Percentiles rank a stretch among this genome's conserved stretches.
phyloP scores from a whole-genome alignment of 257 asterid species.

The Fraxinus quadrangulata region DNA sequence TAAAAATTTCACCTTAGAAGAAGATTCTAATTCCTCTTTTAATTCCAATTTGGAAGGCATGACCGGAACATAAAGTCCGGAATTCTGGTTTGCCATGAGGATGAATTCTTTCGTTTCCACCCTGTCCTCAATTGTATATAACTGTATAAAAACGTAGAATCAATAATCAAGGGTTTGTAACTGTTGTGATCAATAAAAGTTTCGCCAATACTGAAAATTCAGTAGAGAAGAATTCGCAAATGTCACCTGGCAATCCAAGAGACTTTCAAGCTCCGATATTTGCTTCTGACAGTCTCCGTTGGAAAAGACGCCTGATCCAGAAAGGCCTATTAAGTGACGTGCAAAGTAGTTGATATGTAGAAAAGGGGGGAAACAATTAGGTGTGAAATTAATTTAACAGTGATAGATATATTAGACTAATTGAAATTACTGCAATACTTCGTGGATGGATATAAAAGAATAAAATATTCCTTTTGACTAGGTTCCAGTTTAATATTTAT shows the following conservation, averaged over 20 bases:
- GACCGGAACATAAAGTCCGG: constrained; percentile 57
- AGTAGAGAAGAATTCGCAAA: constrained; percentile 1
- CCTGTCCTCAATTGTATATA: constrained; percentile 46
- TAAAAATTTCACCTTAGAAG: constrained; percentile 55
- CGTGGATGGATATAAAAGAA: not conserved
- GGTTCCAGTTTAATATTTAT: not conserved
- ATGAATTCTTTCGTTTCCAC: constrained; percentile 41
- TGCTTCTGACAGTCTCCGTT: constrained; percentile 44
- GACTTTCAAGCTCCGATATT: constrained; percentile 67
- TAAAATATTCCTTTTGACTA: not conserved
- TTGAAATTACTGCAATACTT: not conserved
- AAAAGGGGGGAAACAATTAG: constrained; percentile 10
- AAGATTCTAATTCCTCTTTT: constrained; percentile 49
- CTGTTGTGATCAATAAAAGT: not conserved
- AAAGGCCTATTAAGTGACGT: constrained; percentile 24
- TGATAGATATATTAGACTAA: too few species aligned
- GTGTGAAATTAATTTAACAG: not conserved
- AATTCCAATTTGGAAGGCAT: constrained; percentile 42
- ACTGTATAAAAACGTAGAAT: constrained; percentile 44
- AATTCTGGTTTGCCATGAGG: constrained; percentile 43
- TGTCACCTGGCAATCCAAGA: constrained; percentile 74
- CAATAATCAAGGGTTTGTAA: constrained; percentile 8
- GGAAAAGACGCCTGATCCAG: constrained; percentile 53
- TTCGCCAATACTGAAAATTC: not conserved
- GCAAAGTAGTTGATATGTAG: constrained; percentile 10